Conservation (phyloP, 768 basidiomycete genomes). For the Leucocoprinus birnbaumii region DNA sequence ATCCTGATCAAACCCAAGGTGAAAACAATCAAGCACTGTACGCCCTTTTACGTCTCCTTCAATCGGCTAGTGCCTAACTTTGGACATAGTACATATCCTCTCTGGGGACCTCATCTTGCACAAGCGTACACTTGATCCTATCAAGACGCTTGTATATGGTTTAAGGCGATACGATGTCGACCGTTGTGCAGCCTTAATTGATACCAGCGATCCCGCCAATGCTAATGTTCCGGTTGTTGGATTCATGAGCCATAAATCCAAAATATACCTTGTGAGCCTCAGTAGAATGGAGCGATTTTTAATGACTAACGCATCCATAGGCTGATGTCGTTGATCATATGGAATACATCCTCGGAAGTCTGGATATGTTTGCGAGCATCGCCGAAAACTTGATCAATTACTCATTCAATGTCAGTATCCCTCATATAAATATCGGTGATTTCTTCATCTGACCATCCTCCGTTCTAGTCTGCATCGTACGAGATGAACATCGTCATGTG, state of each 20-base stretch:
- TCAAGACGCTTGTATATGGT: slow-evolving; percentile 67
- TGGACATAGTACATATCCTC: slow-evolving; percentile 65
- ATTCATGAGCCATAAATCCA: slow-evolving; percentile 66
- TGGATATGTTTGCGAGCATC: slow-evolving; percentile 74
- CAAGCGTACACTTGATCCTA: slow-evolving; percentile 70
- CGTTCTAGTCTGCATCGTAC: slow-evolving; percentile 54
- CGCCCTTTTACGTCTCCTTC: slow-evolving; percentile 18
- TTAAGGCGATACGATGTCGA: slow-evolving; percentile 69
- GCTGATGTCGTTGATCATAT: slow-evolving; percentile 78
- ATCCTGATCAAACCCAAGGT: slow-evolving; percentile 61
- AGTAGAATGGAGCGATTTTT: neutral
- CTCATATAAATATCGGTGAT: neutral
- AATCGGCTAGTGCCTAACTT: neutral
- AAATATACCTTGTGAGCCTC: slow-evolving; percentile 57
- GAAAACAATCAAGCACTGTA: slow-evolving; percentile 56
- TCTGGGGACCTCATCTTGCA: slow-evolving; percentile 73
- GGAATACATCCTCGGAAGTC: slow-evolving; percentile 63
- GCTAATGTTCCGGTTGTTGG: slow-evolving; percentile 43
- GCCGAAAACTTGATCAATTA: slow-evolving; percentile 72
- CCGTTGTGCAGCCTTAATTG: slow-evolving; percentile 56
- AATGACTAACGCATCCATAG: slow-evolving; percentile 22
- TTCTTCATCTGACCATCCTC: neutral
- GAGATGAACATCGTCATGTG: slow-evolving; percentile 77
- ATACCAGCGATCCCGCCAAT: slow-evolving; percentile 36
- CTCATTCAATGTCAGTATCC: slow-evolving; percentile 62